These are phyloP conservation scores for Phytophthora fragariae DNA, from an alignment of 352 stramenopile genomes.

Conservation along the genomic window DNA sequence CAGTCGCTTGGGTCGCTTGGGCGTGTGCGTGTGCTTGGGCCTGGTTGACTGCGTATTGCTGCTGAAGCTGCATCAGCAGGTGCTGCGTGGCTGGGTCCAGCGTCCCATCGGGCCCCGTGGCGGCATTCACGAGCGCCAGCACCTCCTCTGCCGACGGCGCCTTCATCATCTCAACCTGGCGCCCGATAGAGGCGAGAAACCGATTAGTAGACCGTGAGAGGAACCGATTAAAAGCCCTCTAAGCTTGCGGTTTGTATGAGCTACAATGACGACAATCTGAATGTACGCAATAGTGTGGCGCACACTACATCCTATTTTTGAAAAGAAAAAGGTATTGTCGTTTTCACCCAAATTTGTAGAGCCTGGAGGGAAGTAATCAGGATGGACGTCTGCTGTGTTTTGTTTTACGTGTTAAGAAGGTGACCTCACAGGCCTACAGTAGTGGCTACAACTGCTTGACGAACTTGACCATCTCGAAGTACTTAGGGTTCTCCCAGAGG, in stretches of 20 bases:
- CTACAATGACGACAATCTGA: neutral
- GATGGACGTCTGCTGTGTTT: too few relatives aligned
- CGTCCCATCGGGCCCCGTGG: constrained; percentile 39
- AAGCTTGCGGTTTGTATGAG: too few relatives aligned
- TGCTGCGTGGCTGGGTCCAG: constrained; percentile 63
- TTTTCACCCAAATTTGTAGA: too few relatives aligned
- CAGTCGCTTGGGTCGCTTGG: neutral
- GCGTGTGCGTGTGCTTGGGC: constrained; percentile 22
- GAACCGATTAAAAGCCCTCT: too few relatives aligned
- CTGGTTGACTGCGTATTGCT: constrained; percentile 44
- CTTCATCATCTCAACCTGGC: constrained; percentile 37
- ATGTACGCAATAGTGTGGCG: neutral
- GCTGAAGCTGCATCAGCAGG: constrained; percentile 62
- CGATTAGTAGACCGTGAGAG: constrained; percentile 28
- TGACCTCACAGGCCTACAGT: too few relatives aligned
- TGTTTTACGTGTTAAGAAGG: too few relatives aligned
- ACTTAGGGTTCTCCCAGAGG: constrained; percentile 22
- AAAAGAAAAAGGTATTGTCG: constrained; percentile 2
- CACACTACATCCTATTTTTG: constrained; percentile 13
- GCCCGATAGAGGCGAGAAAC: constrained; percentile 5
- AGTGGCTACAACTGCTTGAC: constrained; percentile 28
- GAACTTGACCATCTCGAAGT: constrained; percentile 29
- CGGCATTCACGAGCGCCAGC: constrained; percentile 61
- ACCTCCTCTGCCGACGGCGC: constrained; percentile 63
- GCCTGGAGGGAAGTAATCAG: too few relatives aligned